These are phyloP conservation scores for Dissophora globulifera DNA, from an alignment of 192 early-diverging fungal genomes.

Conservation along the genomic window DNA sequence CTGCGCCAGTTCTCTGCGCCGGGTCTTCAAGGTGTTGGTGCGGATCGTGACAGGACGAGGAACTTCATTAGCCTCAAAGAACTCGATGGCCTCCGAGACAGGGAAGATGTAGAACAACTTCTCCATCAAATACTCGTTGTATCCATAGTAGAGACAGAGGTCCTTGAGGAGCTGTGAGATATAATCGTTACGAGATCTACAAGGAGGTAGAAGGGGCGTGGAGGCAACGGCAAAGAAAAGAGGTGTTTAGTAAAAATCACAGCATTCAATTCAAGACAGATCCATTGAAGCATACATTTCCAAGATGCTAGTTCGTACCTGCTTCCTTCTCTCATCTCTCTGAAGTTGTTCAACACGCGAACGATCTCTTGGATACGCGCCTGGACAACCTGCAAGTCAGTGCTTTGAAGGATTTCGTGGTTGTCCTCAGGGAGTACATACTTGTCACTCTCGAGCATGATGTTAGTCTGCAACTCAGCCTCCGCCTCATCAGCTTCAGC, in stretches of 20 bases:
- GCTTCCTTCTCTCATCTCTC: constrained; percentile 78
- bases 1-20: constrained; percentile 94
- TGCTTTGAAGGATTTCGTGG: constrained; percentile 65
- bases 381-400: constrained; percentile 80
- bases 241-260: no score
- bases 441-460: constrained; percentile 71
- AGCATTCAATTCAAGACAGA: no score
- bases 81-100: constrained; percentile 91
- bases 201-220: no score
- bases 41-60: constrained; percentile 95
- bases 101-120: constrained; percentile 94
- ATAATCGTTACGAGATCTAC: constrained; percentile 83
- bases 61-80: constrained; percentile 99
- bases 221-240: no score
- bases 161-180: constrained; percentile 90
- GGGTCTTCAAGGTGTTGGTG: constrained; percentile 95
- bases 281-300: no score
- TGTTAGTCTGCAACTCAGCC: constrained; percentile 80
- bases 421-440: constrained; percentile 74
- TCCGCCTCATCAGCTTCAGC: constrained; percentile 80
- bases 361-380: constrained; percentile 93
- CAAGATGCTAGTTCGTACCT: constrained; percentile 43
- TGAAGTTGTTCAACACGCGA: constrained; percentile 90
- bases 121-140: constrained; percentile 90
- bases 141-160: constrained; percentile 93